These are phyloP conservation scores for Ceratobasidium sp. DNA, from an alignment of 1,284 basidiomycete species.

Conservation along the genomic window DNA sequence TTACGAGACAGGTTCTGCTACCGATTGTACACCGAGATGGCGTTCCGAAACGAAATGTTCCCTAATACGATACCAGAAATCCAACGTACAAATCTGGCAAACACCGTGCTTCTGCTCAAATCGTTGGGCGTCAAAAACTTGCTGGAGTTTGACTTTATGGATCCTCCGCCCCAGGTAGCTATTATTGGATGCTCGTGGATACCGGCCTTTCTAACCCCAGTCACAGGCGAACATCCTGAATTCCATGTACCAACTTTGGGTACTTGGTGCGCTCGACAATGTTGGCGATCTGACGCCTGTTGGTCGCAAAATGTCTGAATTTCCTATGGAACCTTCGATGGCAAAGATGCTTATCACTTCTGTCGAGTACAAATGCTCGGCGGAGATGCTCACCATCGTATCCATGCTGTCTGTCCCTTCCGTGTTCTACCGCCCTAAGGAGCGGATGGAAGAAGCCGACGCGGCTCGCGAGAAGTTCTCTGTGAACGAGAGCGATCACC, in stretches of 20 bases:
- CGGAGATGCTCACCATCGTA: constrained; percentile 98
- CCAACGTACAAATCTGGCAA: constrained; percentile 95
- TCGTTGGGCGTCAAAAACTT: constrained; percentile 94
- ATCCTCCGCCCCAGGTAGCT: constrained; percentile 77
- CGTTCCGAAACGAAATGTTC: constrained; percentile 95
- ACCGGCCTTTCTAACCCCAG: constrained; percentile 24
- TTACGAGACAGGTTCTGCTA: constrained; percentile 81
- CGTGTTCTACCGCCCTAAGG: constrained; percentile 96
- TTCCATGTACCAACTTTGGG: constrained; percentile 99
- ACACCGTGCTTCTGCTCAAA: constrained; percentile 95
- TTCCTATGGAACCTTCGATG: constrained; percentile 97
- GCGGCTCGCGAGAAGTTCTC: constrained; percentile 98
- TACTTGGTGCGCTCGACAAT: constrained; percentile 96
- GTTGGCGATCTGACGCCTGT: constrained; percentile 93
- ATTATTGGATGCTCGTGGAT: constrained; percentile 12
- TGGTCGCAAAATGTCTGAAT: constrained; percentile 98
- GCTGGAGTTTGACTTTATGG: constrained; percentile 99
- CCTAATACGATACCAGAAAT: constrained; percentile 98
- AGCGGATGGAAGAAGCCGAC: constrained; percentile 95
- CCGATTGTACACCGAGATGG: constrained; percentile 96
- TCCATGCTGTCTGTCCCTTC: constrained; percentile 98
- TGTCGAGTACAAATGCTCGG: constrained; percentile 91
- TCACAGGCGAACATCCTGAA: constrained; percentile 89
- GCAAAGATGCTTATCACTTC: constrained; percentile 98
- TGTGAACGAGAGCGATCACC: constrained; percentile 96